Percentiles rank a stretch among this genome's conserved stretches.
Conservation (phyloP, 495 filamentous ascomycete species). For the Lophium mytilinum region DNA sequence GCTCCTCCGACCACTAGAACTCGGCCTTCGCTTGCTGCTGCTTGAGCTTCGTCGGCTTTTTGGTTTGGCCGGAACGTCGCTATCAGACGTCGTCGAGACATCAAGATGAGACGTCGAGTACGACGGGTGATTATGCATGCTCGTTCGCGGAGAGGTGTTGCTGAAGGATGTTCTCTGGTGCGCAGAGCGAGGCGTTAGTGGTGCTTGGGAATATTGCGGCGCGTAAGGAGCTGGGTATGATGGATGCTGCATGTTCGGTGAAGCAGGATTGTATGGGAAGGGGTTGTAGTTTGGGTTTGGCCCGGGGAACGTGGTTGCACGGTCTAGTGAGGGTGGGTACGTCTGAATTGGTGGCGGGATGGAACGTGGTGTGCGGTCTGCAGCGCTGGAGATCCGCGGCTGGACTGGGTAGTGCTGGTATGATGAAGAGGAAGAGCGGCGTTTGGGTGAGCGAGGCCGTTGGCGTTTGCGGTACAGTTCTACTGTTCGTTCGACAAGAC, state of each 20-base stretch:
- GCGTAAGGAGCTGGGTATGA: no score
- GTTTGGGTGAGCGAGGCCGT: neutral
- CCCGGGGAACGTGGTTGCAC: neutral
- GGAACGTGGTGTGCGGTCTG: neutral
- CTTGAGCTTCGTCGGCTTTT: neutral
- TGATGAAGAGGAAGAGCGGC: neutral
- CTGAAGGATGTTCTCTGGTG: no score
- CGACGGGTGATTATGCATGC: no score
- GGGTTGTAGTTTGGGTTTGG: neutral
- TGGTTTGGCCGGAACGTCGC: neutral
- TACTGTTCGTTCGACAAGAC: conserved; percentile 21
- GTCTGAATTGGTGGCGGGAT: neutral
- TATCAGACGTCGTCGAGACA: neutral
- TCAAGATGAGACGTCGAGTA: no score
- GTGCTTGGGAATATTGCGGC: no score
- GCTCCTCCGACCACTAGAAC: conserved; percentile 1
- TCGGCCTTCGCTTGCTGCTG: neutral
- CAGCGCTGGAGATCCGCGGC: neutral
- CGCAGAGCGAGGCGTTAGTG: no score
- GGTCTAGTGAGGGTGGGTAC: neutral
- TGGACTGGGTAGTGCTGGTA: neutral
- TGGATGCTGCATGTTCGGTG: no score
- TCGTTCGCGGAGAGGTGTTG: no score
- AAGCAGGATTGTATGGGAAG: neutral
- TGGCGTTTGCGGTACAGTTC: conserved; percentile 14